A percentile compares a stretch with the other conserved stretches of the same genome.
phyloP scores from a whole-genome alignment of 225 moss, liverwort and hornwort species.

The Physcomitrellopsis africana region DNA sequence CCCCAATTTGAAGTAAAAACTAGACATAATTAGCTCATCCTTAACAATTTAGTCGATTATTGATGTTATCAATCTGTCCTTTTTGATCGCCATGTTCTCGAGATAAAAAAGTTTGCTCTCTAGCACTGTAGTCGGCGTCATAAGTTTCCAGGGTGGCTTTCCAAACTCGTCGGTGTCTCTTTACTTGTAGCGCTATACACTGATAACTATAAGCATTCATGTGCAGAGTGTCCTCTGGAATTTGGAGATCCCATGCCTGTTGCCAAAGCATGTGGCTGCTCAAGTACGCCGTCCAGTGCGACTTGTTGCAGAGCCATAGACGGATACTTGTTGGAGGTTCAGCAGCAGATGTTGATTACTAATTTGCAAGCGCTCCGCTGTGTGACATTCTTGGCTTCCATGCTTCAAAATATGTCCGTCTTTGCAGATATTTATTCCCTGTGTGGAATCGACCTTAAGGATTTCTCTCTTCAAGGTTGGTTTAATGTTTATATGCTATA shows the following conservation, averaged over 20 bases:
- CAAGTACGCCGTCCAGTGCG: constrained; percentile 54
- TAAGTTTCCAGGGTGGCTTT: constrained; percentile 5
- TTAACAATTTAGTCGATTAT: not conserved
- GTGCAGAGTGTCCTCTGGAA: constrained; percentile 84
- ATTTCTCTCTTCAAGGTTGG: constrained; percentile 91
- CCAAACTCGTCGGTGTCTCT: constrained; percentile 6
- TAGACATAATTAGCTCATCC: not conserved
- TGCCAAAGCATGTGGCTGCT: constrained; percentile 70
- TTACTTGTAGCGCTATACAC: constrained; percentile 7
- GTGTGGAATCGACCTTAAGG: constrained; percentile 81
- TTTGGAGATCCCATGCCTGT: constrained; percentile 74
- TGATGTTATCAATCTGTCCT: not conserved
- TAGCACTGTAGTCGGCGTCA: constrained; percentile 1
- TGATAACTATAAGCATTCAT: constrained; percentile 11
- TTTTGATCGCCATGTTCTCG: not conserved
- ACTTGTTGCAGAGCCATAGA: constrained; percentile 78
- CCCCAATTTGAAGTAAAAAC: not conserved
- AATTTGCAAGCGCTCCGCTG: constrained; percentile 92
- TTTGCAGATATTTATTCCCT: constrained; percentile 75
- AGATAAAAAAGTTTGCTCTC: constrained; percentile 5
- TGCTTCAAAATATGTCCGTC: constrained; percentile 71
- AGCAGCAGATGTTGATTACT: constrained; percentile 95
- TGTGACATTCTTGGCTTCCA: constrained; percentile 63
- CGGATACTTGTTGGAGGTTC: constrained; percentile 69
- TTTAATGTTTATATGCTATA: constrained; percentile 9